Evolutionary conservation across 225 moss, liverwort and hornwort genomes (phyloP).

Genomic region (Climacium dendroides): DNA sequence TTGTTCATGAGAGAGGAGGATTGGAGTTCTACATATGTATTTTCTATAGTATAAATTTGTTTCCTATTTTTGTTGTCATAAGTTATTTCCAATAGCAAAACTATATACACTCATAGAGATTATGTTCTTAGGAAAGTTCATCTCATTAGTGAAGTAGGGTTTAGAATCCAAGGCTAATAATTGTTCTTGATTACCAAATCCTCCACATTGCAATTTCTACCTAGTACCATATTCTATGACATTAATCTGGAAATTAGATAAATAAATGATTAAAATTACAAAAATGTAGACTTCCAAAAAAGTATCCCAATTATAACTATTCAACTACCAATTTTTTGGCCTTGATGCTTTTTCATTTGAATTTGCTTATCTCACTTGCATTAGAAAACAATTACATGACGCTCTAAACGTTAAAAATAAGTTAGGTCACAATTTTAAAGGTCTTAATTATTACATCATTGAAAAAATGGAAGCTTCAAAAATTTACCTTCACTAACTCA

Average conservation of each 20-base stretch:
- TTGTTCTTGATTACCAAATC: background rate
- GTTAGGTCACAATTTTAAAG: background rate
- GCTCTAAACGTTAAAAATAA: background rate
- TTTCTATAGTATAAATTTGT: background rate
- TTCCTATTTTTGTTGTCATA: accelerated
- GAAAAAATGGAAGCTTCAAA: background rate
- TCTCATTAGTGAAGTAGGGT: accelerated
- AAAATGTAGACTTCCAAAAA: background rate
- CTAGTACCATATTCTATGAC: background rate
- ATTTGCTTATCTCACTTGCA: background rate
- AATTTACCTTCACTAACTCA: background rate
- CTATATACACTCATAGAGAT: background rate
- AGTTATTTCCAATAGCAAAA: background rate
- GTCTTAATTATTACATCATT: background rate
- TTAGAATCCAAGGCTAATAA: background rate
- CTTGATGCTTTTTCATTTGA: background rate
- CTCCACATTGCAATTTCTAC: accelerated
- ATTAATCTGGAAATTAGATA: background rate
- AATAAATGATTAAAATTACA: background rate
- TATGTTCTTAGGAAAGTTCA: background rate
- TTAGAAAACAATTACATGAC: background rate
- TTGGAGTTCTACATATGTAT: background rate
- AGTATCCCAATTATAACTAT: accelerated
- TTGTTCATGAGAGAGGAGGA: background rate
- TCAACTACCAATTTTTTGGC: background rate